Conservation (phyloP, 805 yeast species). For the Suhomyces sp. region DNA sequence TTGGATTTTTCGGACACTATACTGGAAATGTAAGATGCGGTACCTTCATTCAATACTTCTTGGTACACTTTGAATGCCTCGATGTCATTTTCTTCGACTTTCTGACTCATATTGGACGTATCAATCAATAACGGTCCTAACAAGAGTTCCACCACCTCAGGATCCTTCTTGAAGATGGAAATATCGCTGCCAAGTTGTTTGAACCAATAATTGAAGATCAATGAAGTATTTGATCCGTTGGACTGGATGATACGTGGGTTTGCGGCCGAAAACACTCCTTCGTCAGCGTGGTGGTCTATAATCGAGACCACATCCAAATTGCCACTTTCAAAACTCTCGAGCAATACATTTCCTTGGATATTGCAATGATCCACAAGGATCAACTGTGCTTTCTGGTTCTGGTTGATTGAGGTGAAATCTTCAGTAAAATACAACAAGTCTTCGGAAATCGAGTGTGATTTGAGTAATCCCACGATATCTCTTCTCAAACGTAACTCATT, state of each 20-base stretch:
- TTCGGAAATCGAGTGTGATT: constrained; percentile 44
- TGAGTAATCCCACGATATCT: constrained; percentile 62
- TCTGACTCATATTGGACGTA: constrained; percentile 64
- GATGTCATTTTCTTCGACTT: constrained; percentile 61
- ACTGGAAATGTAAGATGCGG: background rate
- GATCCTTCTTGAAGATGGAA: constrained; percentile 16
- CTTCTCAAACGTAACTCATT: constrained; percentile 67
- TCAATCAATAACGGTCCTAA: constrained; percentile 75
- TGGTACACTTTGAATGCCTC: constrained; percentile 43
- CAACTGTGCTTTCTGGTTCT: constrained; percentile 34
- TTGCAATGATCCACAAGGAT: constrained; percentile 83
- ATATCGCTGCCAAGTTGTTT: constrained; percentile 16
- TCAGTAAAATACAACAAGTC: constrained; percentile 62
- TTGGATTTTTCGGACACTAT: background rate
- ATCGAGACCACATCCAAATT: constrained; percentile 50
- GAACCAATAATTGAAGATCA: constrained; percentile 67
- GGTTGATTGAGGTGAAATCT: constrained; percentile 45
- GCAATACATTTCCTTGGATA: constrained; percentile 49
- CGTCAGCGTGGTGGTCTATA: constrained; percentile 89
- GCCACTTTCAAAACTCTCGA: constrained; percentile 22
- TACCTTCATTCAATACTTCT: constrained; percentile 12
- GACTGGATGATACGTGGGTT: constrained; percentile 60
- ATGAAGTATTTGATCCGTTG: constrained; percentile 77
- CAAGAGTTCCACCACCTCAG: constrained; percentile 46
- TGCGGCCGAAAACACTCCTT: constrained; percentile 46